Evolutionary conservation across 1,284 basidiomycete species (phyloP).

Genomic region (Ganoderma lingzhi): DNA sequence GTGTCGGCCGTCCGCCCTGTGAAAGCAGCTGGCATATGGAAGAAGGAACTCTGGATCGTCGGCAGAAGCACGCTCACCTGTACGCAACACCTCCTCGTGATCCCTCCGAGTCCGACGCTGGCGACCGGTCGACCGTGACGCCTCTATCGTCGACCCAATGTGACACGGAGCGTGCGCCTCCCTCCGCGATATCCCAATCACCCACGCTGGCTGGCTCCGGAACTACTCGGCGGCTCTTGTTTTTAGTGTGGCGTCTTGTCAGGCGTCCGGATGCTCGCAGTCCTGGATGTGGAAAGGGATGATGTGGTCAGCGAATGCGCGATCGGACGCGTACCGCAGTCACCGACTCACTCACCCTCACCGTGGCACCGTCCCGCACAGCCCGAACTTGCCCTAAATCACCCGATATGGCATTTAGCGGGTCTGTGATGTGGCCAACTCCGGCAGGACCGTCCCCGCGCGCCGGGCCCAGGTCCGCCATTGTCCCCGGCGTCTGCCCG

Average conservation of each 20-base stretch:
- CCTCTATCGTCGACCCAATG: slow-evolving; percentile 20
- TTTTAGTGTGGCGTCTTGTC: slow-evolving; percentile 24
- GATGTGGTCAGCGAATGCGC: slow-evolving; percentile 31
- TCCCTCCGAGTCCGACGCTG: slow-evolving; percentile 16
- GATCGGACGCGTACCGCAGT: slow-evolving; percentile 33
- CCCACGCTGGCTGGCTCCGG: slow-evolving; percentile 6
- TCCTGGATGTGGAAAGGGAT: slow-evolving; percentile 9
- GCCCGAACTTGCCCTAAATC: slow-evolving; percentile 36
- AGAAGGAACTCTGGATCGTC: slow-evolving; percentile 30
- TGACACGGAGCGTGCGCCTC: slow-evolving; percentile 22
- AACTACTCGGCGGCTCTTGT: slow-evolving; percentile 17
- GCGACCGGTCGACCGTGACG: slow-evolving; percentile 16
- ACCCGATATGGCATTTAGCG: slow-evolving; percentile 26
- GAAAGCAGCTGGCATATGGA: slow-evolving; percentile 30
- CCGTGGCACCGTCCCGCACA: slow-evolving; percentile 32
- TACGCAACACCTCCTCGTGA: slow-evolving; percentile 28
- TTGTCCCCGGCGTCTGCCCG: slow-evolving; percentile 22
- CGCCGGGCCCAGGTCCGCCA: slow-evolving; percentile 24
- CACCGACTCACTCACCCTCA: slow-evolving; percentile 28
- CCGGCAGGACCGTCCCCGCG: slow-evolving; percentile 25
- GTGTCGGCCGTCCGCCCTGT: slow-evolving; percentile 25
- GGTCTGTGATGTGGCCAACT: slow-evolving; percentile 24
- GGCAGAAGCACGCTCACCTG: slow-evolving; percentile 35
- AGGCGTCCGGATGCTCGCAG: slow-evolving; percentile 25
- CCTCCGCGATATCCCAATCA: slow-evolving; percentile 13